Evolutionary conservation across 2,329 filamentous ascomycete species (phyloP), one percentile per base, ranked within the genome.

Genomic region (Dendryphion nanum): DNA sequence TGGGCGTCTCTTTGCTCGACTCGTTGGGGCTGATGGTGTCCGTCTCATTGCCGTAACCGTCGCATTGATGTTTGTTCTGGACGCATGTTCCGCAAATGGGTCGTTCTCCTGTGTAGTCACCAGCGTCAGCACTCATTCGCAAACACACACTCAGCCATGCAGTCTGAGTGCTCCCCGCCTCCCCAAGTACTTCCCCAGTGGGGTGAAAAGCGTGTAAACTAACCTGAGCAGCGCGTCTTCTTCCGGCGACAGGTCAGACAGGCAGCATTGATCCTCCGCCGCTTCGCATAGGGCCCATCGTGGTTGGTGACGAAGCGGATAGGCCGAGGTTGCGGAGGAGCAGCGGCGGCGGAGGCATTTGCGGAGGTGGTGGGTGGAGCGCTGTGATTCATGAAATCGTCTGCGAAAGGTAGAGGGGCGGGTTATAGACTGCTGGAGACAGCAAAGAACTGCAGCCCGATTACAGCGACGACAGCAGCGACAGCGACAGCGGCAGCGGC

Each of bases 151-250:
- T 26, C n/a, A n/a, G 10, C 2, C 23, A n/a, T n/a, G n/a, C n/a
- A n/a, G n/a, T n/a, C n/a, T n/a, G n/a, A n/a, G n/a, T n/a, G n/a
- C n/a, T n/a, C n/a, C n/a, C n/a, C n/a, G n/a, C n/a, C n/a, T n/a
- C n/a, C n/a, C n/a, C 23, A n/a, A 26, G 23, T 26, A 26, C n/a
- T 26, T 26, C n/a, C n/a, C n/a, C n/a, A n/a, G n/a, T n/a, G 3
- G 23, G 23, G 23, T 30, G 2, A 17, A 30, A 16, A 30, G 10
- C 10, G 16, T 30, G 12, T 15, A 65, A 50, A 53, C 52, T 61
- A 55, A 53, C 70, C 69, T 13, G 68, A 71, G 44, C 72, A 75
- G 30, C 71, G 69, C 42, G 72, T 74, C 61, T 75, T 75, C 44
- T 72, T 69, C 48, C 67, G 67, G 6, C 72, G 61, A 47, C 72